Base-by-base conservation (phyloP, 495 filamentous ascomycete species). In the Penicillium riverlandense region DNA sequence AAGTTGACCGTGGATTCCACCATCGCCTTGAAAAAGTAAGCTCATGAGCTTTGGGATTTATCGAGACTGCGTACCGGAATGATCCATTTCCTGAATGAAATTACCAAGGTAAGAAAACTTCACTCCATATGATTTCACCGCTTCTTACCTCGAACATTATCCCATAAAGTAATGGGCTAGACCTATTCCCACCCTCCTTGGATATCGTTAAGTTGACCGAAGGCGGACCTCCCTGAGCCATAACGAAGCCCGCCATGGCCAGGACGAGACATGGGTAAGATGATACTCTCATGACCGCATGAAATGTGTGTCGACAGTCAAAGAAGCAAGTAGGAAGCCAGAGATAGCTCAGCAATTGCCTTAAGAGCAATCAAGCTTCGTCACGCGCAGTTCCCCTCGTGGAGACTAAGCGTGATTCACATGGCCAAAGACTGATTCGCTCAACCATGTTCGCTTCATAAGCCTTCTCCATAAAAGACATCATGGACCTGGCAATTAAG, bases 1-100 rank as follows among this genome's bases (percentile, higher is more conserved):
- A 11, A 89, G 59, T 53, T 89, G 83, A 28, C 81, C 85, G 50
- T 89, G 87, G 33, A 88, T 77, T 11, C 85, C 85, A 7, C 85
- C 85, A 54, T 88, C 85, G 7, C 63, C 63, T 64, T 15, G 11
- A 36, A 12, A 6, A 9, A 27, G 13, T 32, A 15, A 33, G 40
- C 45, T 31, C 15, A 13, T 44, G 1, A 14, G 29, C 11, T 29
- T 4, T 8, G 7, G 16, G 10, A 37, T 1, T 34, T 15, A 29
- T 31, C 11, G 2, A 7, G n/a, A 5, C 22, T 10, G 0, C 40
- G 32, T 55, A 62, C 84, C 84, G 14, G 78, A 84, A 57, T 86
- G 79, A 59, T 85, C 82, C 65, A 84, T 84, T 57, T 85, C 82
- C 78, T 82, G 15, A 6, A 3, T 11, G 32, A 1, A n/a, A 37